Percentiles rank a stretch among this genome's conserved stretches.
phyloP scores from a whole-genome alignment of 139 green algal species.

The Pseudopediastrum boryanum region DNA sequence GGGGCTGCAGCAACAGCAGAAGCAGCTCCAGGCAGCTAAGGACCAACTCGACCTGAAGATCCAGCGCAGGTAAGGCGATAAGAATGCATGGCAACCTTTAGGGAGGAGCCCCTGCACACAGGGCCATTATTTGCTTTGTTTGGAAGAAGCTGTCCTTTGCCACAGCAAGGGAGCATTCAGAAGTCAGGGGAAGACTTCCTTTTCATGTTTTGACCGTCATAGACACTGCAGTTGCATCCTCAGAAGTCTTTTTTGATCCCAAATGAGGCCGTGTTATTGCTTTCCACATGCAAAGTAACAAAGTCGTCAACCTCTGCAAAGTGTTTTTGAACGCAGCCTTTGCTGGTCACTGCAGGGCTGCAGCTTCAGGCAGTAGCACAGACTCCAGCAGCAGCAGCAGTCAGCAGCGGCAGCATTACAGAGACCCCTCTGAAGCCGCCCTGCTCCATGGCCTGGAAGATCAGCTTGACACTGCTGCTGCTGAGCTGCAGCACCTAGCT shows the following conservation, averaged over 20 bases:
- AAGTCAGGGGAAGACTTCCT: too few relatives aligned
- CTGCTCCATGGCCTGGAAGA: slow-evolving; percentile 6
- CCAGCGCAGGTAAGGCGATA: slow-evolving; percentile 4
- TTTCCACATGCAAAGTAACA: not conserved
- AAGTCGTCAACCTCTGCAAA: not conserved
- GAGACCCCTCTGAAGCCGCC: not conserved
- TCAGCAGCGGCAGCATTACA: not conserved
- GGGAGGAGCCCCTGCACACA: not conserved
- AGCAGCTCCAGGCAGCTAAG: not conserved
- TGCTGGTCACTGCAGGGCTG: not conserved
- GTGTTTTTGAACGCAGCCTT: not conserved
- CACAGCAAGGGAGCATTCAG: too few relatives aligned
- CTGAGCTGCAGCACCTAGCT: slow-evolving; percentile 9
- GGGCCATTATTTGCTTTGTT: not conserved
- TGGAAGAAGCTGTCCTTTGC: not conserved
- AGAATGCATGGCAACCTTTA: not conserved
- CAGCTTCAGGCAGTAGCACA: not conserved
- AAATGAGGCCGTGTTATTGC: not conserved
- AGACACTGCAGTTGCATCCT: too few relatives aligned
- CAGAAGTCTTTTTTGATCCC: not conserved
- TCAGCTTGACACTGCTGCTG: slow-evolving; percentile 12
- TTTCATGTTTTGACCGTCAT: too few relatives aligned
- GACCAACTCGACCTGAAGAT: slow-evolving; percentile 14
- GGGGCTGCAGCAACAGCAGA: not conserved
- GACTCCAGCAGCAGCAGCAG: slow-evolving; percentile 10